Evolutionary conservation across 257 asterid species (phyloP), one percentile per base, ranked within the genome.

Genomic region (Jaltomata sinuosa): DNA sequence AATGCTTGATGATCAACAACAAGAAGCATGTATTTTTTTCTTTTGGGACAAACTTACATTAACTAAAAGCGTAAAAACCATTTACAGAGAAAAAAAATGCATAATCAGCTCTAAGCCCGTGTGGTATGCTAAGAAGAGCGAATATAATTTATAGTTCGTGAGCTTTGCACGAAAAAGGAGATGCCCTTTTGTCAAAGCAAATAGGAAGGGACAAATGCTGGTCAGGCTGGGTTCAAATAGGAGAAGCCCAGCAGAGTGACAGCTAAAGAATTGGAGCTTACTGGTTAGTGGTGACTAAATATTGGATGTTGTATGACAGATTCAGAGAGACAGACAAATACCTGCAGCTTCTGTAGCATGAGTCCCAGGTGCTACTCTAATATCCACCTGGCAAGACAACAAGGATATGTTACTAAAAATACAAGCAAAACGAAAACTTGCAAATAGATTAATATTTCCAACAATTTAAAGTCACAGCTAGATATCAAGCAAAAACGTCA

Each of bases 331-430:
- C 71, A 83, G 87, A 90, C 86, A 85, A 83, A 85, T 69, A 96
- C 99, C 99, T 94, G 98, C 95, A 90, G 94, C 99, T 90, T 96
- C 99, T 0, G 98, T 92, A 42, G 96, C 96, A 91, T 94, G 99
- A 87, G 92, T 86, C 80, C 98, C 98, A 81, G 98, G 98, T 27
- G 98, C 99, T 38, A 96, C 94, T 88, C 95, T 93, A 87, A 96
- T 96, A 86, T 96, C 99, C 86, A 94, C 97, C 98, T 94, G 86
- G 67, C 12, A 88, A 88, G 65, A 87, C 54, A 79, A 86, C 53
- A 68, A 50, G n/a, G 15, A 83, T n/a, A 59, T 38, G 47, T 72
- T 32, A 74, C 80, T 80, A 69, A 74, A 76, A 85, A 18, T 18
- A n/a, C 19, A 77, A 72, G 57, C 29, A 47, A 54, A 42, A 29